Conservation (phyloP, 2,329 filamentous ascomycete genomes). For the Corinectria fuckeliana region DNA sequence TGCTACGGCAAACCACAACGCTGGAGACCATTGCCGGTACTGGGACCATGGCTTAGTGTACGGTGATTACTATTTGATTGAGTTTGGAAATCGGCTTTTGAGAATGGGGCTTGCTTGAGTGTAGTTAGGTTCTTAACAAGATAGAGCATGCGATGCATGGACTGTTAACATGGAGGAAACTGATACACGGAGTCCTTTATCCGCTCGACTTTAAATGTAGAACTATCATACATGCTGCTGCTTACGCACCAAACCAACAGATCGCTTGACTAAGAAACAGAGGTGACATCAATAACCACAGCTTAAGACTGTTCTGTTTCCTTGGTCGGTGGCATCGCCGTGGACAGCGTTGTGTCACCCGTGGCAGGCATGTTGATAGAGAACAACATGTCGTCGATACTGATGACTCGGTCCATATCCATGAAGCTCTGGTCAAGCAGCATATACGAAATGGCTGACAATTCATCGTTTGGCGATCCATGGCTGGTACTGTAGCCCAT, state of each 20-base stretch:
- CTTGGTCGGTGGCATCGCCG: not conserved
- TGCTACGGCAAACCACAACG: conserved; percentile 45
- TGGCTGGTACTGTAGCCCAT: not conserved
- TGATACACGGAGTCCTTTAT: not conserved
- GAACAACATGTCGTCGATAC: conserved; percentile 13
- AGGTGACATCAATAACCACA: not conserved
- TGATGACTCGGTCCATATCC: conserved; percentile 17
- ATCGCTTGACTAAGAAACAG: too few species aligned
- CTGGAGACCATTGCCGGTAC: conserved; percentile 36
- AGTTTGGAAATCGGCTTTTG: conserved; percentile 21
- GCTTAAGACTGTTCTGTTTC: not conserved
- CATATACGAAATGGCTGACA: conserved; percentile 9
- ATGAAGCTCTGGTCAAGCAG: conserved; percentile 11
- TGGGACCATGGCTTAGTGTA: conserved; percentile 53
- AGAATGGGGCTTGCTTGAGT: conserved; percentile 16
- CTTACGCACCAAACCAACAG: too few species aligned
- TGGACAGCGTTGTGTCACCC: not conserved
- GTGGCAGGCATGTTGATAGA: conserved; percentile 1
- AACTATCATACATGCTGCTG: too few species aligned
- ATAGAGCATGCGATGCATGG: too few species aligned
- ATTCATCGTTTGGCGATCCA: conserved; percentile 10
- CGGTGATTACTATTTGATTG: conserved; percentile 56
- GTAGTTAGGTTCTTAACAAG: not conserved
- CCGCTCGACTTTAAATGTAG: too few species aligned
- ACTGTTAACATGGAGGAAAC: not conserved